A percentile compares a stretch with the other conserved stretches of the same genome.
These are phyloP conservation scores for Phaeosphaeria sp. DNA, from an alignment of 2,329 filamentous ascomycete genomes.

Conservation along the genomic window DNA sequence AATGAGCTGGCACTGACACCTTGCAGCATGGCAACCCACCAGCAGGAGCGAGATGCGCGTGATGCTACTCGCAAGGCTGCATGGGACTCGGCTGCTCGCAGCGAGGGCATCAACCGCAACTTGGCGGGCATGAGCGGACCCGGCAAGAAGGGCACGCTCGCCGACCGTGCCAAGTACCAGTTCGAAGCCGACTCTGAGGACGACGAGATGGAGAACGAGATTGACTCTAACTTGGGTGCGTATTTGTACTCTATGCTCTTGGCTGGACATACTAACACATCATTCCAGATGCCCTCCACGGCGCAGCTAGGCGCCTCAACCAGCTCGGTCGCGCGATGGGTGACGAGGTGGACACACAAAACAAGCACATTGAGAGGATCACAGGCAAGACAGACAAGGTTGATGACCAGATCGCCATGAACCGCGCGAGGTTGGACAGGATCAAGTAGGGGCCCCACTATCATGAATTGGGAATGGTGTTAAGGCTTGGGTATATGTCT, in stretches of 20 bases:
- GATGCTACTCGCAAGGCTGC: constrained; percentile 64
- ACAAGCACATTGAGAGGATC: constrained; percentile 78
- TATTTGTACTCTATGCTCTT: constrained; percentile 9
- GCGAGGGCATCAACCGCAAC: constrained; percentile 27
- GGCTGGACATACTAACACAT: background rate
- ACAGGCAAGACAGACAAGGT: constrained; percentile 84
- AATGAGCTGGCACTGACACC: constrained; percentile 27
- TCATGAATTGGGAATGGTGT: background rate
- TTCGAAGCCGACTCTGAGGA: constrained; percentile 51
- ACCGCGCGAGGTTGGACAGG: constrained; percentile 73
- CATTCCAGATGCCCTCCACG: constrained; percentile 59
- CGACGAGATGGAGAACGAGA: constrained; percentile 69
- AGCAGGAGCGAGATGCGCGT: constrained; percentile 61
- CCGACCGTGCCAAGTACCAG: constrained; percentile 44
- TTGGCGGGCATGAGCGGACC: constrained; percentile 17
- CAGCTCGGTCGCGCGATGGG: constrained; percentile 76
- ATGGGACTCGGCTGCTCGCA: constrained; percentile 40
- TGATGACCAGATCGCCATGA: constrained; percentile 77
- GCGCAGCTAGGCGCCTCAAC: constrained; percentile 74
- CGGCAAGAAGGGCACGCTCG: constrained; percentile 32
- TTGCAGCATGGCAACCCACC: constrained; percentile 70
- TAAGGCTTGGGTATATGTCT: background rate
- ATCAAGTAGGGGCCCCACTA: constrained; percentile 52
- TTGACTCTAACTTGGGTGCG: constrained; percentile 54
- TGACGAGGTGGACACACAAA: constrained; percentile 77